A percentile compares a stretch with the other conserved stretches of the same genome.
Evolutionary conservation across 495 filamentous ascomycete species (phyloP).

Genomic region (Penicillium manginii): DNA sequence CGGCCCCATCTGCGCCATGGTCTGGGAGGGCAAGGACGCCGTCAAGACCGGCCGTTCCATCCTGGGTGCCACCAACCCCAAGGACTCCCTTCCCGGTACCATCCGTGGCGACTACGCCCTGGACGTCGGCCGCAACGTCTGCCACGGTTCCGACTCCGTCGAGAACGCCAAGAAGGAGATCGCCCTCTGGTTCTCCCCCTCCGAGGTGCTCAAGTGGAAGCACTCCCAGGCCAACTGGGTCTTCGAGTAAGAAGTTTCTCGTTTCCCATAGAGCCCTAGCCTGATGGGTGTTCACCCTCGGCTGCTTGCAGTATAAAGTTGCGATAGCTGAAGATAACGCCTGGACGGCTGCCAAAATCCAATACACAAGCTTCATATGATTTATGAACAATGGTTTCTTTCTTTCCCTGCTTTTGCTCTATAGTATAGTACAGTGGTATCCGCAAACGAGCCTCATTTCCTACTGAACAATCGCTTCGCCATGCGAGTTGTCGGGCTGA

Average conservation of each 20-base stretch:
- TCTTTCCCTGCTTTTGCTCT: background rate
- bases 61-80: constrained; percentile 97
- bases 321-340: constrained; percentile 25
- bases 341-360: constrained; percentile 34
- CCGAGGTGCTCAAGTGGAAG: constrained; percentile 82
- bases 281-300: constrained; percentile 21
- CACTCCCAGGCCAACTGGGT: constrained; percentile 82
- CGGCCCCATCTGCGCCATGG: constrained; percentile 97
- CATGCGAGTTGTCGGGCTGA: constrained; percentile 50
- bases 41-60: constrained; percentile 96
- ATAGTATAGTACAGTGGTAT: background rate
- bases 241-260: constrained; percentile 75
- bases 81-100: constrained; percentile 89
- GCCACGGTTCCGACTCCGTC: constrained; percentile 98
- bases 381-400: constrained; percentile 12
- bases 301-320: constrained; percentile 25
- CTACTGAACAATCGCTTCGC: constrained; percentile 44
- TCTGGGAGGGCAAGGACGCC: constrained; percentile 96
- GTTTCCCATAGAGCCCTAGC: constrained; percentile 19
- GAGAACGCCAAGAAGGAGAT: constrained; percentile 99
- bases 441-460: constrained; percentile 14
- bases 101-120: constrained; percentile 89
- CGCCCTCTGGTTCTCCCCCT: constrained; percentile 90
- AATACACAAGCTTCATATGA: constrained; percentile 27
- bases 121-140: constrained; percentile 97